phyloP scores from a whole-genome alignment of 2,329 filamentous ascomycete species.

The Claviceps sp. region DNA sequence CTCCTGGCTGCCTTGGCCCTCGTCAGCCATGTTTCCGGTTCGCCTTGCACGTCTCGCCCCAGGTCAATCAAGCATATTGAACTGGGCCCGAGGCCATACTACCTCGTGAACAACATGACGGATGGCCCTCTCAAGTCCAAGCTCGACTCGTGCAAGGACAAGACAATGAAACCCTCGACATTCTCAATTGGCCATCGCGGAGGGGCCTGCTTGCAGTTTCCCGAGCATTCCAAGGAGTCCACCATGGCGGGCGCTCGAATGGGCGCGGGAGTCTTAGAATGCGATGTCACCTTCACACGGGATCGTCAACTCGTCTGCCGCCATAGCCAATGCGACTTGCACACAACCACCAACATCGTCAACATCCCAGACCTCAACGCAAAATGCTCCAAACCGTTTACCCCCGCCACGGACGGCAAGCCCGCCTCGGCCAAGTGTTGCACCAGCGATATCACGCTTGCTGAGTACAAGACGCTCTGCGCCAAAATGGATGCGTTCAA shows the following conservation, averaged over 20 bases:
- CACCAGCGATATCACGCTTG: constrained; percentile 55
- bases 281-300: constrained; percentile 53
- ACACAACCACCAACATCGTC: constrained; percentile 57
- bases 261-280: constrained; percentile 54
- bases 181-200: constrained; percentile 53
- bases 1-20: constrained; percentile 19
- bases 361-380: constrained; percentile 44
- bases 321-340: constrained; percentile 53
- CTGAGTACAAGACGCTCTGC: constrained; percentile 55
- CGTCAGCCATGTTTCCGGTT: constrained; percentile 14
- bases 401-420: constrained; percentile 34
- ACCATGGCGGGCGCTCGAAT: constrained; percentile 50
- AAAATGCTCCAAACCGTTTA: constrained; percentile 51
- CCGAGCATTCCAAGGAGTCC: constrained; percentile 49
- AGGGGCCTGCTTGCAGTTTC: constrained; percentile 47
- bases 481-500: constrained; percentile 58
- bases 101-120: constrained; percentile 49
- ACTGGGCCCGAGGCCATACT: constrained; percentile 51
- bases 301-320: constrained; percentile 55
- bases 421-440: constrained; percentile 53
- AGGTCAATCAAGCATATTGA: constrained; percentile 35
- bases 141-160: constrained; percentile 44
- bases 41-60: constrained; percentile 13
- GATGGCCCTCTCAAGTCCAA: constrained; percentile 44
- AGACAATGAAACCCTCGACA: constrained; percentile 33